Conservation (phyloP, 73 alveolate genomes). For the Breviolum minutum region DNA sequence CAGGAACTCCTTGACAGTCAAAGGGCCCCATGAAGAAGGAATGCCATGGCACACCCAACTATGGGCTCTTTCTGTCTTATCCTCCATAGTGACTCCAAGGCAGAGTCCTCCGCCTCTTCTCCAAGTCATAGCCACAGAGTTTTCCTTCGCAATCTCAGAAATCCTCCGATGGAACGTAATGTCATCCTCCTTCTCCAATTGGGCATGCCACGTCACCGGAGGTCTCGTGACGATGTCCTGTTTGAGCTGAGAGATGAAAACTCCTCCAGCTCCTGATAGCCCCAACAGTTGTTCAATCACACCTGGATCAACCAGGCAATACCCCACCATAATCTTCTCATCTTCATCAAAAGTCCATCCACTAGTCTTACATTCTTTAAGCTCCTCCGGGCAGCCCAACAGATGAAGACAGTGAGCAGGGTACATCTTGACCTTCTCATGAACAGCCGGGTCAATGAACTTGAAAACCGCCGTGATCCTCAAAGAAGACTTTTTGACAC, state of each 20-base stretch:
- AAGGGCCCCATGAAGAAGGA: background rate
- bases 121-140: background rate
- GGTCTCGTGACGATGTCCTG: background rate
- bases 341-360: background rate
- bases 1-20: background rate
- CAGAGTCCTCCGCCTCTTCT: background rate
- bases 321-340: background rate
- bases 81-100: background rate
- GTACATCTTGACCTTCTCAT: too few relatives aligned
- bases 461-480: too few relatives aligned
- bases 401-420: background rate
- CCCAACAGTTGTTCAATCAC: background rate
- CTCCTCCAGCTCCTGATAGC: background rate
- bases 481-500: too few relatives aligned
- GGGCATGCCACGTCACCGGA: background rate
- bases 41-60: too few relatives aligned
- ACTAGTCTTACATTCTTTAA: background rate
- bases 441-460: too few relatives aligned
- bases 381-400: background rate
- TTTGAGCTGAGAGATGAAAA: background rate
- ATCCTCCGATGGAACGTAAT: background rate
- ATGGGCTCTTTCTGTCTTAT: background rate
- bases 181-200: background rate
- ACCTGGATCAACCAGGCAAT: background rate
- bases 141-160: background rate